Percentiles rank a stretch among this genome's conserved stretches.
phyloP scores from a whole-genome alignment of 768 basidiomycete genomes.

The Pleurotus citrinopileatus region DNA sequence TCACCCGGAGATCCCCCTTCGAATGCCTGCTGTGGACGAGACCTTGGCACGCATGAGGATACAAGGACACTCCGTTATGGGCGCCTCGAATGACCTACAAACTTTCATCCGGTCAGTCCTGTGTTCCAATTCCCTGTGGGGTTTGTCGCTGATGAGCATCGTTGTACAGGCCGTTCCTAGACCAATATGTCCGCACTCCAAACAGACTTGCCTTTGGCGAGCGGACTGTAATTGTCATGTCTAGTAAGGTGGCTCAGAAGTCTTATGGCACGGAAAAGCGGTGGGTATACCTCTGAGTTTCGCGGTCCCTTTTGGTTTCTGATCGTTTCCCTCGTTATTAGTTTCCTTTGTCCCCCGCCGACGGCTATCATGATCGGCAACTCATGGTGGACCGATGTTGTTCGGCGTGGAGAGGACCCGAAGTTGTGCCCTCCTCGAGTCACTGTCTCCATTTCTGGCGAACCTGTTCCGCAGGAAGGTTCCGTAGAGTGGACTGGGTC shows the following conservation, averaged over 20 bases:
- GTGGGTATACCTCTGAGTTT: constrained; percentile 32
- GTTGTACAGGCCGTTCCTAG: constrained; percentile 76
- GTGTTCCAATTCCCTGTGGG: constrained; percentile 10
- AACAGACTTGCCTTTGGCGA: constrained; percentile 92
- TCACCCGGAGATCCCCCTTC: constrained; percentile 54
- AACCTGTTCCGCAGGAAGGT: constrained; percentile 81
- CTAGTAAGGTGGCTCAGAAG: constrained; percentile 96
- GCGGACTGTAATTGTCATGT: constrained; percentile 94
- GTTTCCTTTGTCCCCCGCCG: constrained; percentile 91
- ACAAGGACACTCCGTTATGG: constrained; percentile 53
- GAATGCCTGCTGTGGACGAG: constrained; percentile 62
- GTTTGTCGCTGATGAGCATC: constrained; percentile 9
- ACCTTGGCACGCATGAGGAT: constrained; percentile 65
- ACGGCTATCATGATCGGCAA: constrained; percentile 93
- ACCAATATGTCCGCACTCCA: constrained; percentile 79
- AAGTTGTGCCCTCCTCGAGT: constrained; percentile 78
- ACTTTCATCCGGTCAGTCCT: constrained; percentile 70
- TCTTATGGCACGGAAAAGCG: constrained; percentile 96
- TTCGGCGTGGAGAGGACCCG: constrained; percentile 70
- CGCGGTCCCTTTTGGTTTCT: constrained; percentile 11
- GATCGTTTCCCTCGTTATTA: constrained; percentile 26
- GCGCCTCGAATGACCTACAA: constrained; percentile 68
- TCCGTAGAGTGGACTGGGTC: constrained; percentile 86
- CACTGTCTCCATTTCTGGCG: constrained; percentile 89
- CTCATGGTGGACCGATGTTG: constrained; percentile 89